These are phyloP conservation scores for Hanseniaspora opuntiae DNA, from an alignment of 805 yeast genomes.

Conservation along the genomic window DNA sequence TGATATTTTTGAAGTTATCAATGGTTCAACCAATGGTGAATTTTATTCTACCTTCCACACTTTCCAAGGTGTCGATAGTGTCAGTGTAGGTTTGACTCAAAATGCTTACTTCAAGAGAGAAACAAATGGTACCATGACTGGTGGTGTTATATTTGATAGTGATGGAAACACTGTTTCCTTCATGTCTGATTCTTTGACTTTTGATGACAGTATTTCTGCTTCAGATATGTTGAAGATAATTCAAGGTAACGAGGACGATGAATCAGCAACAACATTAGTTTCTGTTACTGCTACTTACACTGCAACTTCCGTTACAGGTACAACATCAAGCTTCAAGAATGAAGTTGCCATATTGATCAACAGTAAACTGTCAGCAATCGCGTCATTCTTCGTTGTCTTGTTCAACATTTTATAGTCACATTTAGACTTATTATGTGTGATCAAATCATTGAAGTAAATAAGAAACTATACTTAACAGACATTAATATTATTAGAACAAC, in stretches of 20 bases:
- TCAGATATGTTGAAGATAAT: constrained; percentile 26
- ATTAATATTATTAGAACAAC: not conserved
- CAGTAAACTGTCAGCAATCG: not conserved
- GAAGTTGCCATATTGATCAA: constrained; percentile 3
- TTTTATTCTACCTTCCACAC: constrained; percentile 61
- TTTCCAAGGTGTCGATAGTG: constrained; percentile 49
- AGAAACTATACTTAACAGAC: too few relatives aligned
- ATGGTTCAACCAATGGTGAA: constrained; percentile 40
- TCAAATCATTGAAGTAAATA: not conserved
- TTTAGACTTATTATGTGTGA: not conserved
- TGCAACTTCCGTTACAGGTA: constrained; percentile 11
- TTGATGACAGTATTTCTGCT: constrained; percentile 34
- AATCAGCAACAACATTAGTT: not conserved
- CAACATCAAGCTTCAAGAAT: constrained; percentile 7
- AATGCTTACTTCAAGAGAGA: constrained; percentile 47
- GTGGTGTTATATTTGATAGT: constrained; percentile 58
- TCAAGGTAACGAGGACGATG: not conserved
- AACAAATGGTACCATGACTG: constrained; percentile 38
- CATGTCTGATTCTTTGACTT: constrained; percentile 38
- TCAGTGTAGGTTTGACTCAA: constrained; percentile 46
- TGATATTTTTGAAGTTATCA: constrained; percentile 64
- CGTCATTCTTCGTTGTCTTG: constrained; percentile 1
- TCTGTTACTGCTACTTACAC: constrained; percentile 11
- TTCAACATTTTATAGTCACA: not conserved
- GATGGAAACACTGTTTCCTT: constrained; percentile 51